Conservation (phyloP, 2,329 filamentous ascomycete genomes). For the Calonectria fujianensis region DNA sequence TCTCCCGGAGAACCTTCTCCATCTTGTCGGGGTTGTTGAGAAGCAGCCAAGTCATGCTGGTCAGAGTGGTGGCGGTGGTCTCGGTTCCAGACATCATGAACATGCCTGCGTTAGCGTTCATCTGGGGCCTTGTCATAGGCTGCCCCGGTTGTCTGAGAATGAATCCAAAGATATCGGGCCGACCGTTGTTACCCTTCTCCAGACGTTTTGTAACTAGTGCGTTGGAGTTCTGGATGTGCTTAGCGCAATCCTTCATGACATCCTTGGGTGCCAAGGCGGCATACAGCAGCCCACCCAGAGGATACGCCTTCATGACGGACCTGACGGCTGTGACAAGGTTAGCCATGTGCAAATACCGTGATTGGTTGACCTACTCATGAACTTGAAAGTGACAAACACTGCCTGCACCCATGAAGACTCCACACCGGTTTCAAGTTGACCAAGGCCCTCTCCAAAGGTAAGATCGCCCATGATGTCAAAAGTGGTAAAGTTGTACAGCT, state of each 20-base stretch:
- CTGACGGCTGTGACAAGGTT: not conserved
- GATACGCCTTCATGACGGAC: conserved; percentile 8
- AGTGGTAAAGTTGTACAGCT: conserved; percentile 1
- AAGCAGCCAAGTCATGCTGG: not conserved
- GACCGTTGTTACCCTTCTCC: conserved; percentile 1
- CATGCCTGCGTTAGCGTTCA: conserved; percentile 5
- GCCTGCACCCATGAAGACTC: conserved; percentile 3
- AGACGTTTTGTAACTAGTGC: not conserved
- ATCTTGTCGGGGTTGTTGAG: conserved; percentile 8
- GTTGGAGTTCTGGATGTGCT: not conserved
- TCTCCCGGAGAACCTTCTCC: not conserved
- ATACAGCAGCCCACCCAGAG: not conserved
- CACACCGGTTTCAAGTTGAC: not conserved
- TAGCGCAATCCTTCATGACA: conserved; percentile 4
- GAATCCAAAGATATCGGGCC: not conserved
- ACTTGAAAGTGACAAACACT: not conserved
- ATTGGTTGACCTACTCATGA: not conserved
- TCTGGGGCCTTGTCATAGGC: not conserved
- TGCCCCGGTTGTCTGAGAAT: conserved; percentile 1
- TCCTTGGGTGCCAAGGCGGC: not conserved
- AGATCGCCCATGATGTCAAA: conserved; percentile 19
- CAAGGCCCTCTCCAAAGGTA: conserved; percentile 1
- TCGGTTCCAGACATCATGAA: conserved; percentile 16
- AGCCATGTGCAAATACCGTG: not conserved
- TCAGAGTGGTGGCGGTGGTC: conserved; percentile 2